Evolutionary conservation across 2,329 filamentous ascomycete genomes (phyloP), one percentile per base, ranked within the genome.

Genomic region (Fusarium falciforme): DNA sequence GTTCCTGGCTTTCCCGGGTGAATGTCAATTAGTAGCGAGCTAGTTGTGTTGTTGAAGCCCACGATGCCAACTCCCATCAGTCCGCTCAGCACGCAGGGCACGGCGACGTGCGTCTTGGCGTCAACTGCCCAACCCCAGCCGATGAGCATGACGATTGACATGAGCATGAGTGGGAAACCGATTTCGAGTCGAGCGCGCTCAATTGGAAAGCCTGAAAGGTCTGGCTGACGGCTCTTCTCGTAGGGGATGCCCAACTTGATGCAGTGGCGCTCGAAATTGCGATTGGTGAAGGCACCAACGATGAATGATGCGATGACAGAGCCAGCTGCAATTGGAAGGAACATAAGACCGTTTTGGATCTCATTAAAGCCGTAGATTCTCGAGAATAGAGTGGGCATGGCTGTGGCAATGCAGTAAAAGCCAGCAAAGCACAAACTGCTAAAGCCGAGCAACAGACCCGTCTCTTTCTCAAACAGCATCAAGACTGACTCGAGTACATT

Each of bases 261-360:
- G 14, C 91, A 91, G 67, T 92, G 87, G 2, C 91, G 88, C 2
- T 87, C 85, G 79, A 91, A 95, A 79, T 93, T 94, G 82, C 87
- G 87, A 79, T 94, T 93, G 38, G 93, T 86, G 2, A 90, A 73
- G 3, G 86, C 85, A 1, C 92, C 91, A 4, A 84, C 83, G 4
- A 84, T 76, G 10, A 84, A 73, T 1, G 86, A 86, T 0, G 87
- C 84, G 2, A 85, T 76, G 14, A 87, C 82, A n/a, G 86, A 87
- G 1, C 87, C 88, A 6, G 77, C 81, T 0, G 87, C 88, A 33
- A 88, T 76, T 2, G 88, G 88, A 2, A 89, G 79, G 73, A 87
- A 89, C 83, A 86, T 87, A 6, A 89, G 79, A 2, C 89, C 89
- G 5, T 90, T 84, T 14, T 87, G 82, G 4, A 87, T 81, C 22